Conservation (phyloP, 139 green algal species). For the Gonium pectorale region DNA sequence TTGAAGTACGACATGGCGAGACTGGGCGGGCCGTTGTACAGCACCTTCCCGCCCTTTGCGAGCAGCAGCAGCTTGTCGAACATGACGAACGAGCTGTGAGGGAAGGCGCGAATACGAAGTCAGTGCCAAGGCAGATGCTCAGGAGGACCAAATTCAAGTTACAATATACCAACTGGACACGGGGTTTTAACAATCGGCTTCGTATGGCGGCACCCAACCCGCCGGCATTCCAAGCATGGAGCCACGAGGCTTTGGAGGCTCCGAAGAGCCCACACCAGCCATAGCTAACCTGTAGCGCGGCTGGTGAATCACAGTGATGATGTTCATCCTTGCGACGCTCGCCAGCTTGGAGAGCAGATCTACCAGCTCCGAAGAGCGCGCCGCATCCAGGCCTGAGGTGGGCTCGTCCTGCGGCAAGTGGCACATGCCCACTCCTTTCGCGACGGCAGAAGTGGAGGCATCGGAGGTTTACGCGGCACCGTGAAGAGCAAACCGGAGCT, state of each 20-base stretch:
- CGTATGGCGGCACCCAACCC: too few species aligned
- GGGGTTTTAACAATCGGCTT: too few species aligned
- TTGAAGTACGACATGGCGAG: background rate
- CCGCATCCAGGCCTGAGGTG: constrained; percentile 75
- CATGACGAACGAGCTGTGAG: constrained; percentile 54
- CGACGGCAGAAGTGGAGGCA: too few species aligned
- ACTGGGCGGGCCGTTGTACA: background rate
- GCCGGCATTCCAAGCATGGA: too few species aligned
- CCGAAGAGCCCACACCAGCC: too few species aligned
- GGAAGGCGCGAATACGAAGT: too few species aligned
- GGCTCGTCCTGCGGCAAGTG: constrained; percentile 74
- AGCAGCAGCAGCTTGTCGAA: constrained; percentile 76
- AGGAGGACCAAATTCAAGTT: background rate
- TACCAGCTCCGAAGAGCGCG: constrained; percentile 78
- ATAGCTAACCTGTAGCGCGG: too few species aligned
- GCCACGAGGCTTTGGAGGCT: too few species aligned
- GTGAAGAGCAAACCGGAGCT: too few species aligned
- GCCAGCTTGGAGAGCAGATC: constrained; percentile 47
- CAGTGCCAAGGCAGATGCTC: background rate
- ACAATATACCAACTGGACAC: too few species aligned
- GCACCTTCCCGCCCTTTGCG: background rate
- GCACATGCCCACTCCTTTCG: too few species aligned
- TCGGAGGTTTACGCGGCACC: too few species aligned
- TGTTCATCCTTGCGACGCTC: constrained; percentile 69
- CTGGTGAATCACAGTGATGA: constrained; percentile 72